phyloP scores from a whole-genome alignment of 371 early-diverging fungal genomes.

The Dinochytrium kinnereticum region DNA sequence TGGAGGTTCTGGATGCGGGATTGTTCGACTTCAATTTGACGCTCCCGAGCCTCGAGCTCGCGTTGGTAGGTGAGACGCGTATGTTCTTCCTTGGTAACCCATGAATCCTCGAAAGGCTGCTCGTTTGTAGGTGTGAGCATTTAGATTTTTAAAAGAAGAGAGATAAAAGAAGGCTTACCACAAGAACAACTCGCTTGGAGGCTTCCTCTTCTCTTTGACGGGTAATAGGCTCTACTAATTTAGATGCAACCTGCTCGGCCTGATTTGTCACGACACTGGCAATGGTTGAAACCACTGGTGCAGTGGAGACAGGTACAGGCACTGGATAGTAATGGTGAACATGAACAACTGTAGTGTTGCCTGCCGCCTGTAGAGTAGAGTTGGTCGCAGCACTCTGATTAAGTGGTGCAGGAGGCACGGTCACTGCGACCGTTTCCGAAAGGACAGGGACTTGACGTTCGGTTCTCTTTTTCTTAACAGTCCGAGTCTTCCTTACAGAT shows the following conservation, averaged over 20 bases:
- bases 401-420: too few species aligned
- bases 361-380: background rate
- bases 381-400: too few species aligned
- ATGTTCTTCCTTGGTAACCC: slow-evolving; percentile 7
- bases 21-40: background rate
- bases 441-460: too few species aligned
- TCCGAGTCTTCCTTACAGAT: too few species aligned
- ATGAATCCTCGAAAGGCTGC: slow-evolving; percentile 1
- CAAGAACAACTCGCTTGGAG: background rate
- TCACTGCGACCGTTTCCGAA: too few species aligned
- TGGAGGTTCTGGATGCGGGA: background rate
- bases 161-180: background rate
- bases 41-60: background rate
- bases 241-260: background rate
- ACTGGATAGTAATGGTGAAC: slow-evolving; percentile 1
- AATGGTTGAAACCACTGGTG: background rate
- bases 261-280: background rate
- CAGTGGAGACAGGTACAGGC: background rate
- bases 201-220: too few species aligned
- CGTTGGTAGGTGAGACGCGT: background rate
- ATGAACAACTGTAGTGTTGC: background rate
- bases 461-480: too few species aligned
- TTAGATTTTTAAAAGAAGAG: background rate
- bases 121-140: background rate
- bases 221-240: background rate